Conservation (phyloP, 2,329 filamentous ascomycete genomes). For the Botrytis fragariae region DNA sequence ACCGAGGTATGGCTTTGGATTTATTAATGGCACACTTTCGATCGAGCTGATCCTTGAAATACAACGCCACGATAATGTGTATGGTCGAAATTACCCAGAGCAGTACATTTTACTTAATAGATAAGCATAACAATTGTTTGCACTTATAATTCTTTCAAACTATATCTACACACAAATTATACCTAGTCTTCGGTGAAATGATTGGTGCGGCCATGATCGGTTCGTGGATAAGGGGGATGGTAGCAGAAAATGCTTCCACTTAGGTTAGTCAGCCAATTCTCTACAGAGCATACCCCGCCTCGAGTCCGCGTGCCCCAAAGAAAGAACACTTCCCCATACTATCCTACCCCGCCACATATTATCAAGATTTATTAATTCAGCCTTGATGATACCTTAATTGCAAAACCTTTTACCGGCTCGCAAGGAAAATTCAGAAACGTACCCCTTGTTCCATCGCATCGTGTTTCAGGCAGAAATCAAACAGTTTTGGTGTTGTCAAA, state of each 20-base stretch:
- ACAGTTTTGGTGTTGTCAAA: slow-evolving; percentile 1
- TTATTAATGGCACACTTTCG: not conserved
- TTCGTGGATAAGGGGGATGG: not conserved
- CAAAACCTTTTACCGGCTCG: not conserved
- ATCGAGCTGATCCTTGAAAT: not conserved
- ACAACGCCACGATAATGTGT: not conserved
- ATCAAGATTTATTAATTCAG: not conserved
- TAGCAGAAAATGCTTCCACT: not conserved
- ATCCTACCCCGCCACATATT: not conserved
- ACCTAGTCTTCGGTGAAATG: not conserved
- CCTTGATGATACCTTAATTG: not conserved
- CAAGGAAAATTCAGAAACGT: not conserved
- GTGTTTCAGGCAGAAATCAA: slow-evolving; percentile 1
- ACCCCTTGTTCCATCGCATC: not conserved
- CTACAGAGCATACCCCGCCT: not conserved
- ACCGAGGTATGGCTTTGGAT: not conserved
- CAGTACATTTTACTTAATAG: not conserved
- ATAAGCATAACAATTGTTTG: not conserved
- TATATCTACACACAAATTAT: not conserved
- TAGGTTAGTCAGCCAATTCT: not conserved
- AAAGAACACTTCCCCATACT: not conserved
- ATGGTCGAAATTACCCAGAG: not conserved
- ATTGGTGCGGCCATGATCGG: not conserved
- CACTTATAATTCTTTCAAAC: not conserved
- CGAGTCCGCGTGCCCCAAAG: not conserved